Conservation (phyloP, 1,284 basidiomycete species). For the Calocybe gambosa region DNA sequence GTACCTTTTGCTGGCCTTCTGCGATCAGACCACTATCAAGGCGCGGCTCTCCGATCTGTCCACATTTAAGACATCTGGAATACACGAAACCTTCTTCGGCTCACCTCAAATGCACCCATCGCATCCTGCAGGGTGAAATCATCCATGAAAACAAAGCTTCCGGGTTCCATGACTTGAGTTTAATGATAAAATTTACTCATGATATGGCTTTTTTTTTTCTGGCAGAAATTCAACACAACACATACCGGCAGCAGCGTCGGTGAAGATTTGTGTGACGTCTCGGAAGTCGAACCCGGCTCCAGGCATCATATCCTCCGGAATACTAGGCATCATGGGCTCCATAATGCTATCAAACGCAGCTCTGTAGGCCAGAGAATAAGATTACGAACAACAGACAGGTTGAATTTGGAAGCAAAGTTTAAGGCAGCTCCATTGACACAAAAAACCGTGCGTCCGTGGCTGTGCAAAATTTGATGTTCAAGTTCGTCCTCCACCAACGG, state of each 20-base stretch:
- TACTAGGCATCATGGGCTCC: constrained; percentile 10
- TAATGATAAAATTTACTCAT: background rate
- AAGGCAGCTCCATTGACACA: background rate
- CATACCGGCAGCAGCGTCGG: constrained; percentile 52
- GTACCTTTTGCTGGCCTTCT: constrained; percentile 35
- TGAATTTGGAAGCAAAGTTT: background rate
- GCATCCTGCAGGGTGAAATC: constrained; percentile 75
- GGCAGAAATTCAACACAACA: background rate
- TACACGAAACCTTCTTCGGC: constrained; percentile 9
- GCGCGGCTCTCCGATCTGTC: constrained; percentile 81
- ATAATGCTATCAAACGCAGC: constrained; percentile 3
- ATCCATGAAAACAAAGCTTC: constrained; percentile 62
- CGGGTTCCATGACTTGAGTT: constrained; percentile 56
- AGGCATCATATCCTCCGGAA: constrained; percentile 14
- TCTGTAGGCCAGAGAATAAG: background rate
- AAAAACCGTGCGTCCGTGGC: constrained; percentile 18
- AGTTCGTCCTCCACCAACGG: constrained; percentile 1
- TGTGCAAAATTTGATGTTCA: constrained; percentile 22
- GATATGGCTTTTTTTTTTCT: background rate
- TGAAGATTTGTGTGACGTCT: constrained; percentile 56
- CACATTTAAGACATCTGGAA: background rate
- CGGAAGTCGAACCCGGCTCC: constrained; percentile 40
- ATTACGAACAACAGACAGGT: background rate
- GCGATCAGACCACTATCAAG: constrained; percentile 78
- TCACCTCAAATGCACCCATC: constrained; percentile 85